phyloP scores from a whole-genome alignment of 345 rosid species.

The Melastoma malabathricum region DNA sequence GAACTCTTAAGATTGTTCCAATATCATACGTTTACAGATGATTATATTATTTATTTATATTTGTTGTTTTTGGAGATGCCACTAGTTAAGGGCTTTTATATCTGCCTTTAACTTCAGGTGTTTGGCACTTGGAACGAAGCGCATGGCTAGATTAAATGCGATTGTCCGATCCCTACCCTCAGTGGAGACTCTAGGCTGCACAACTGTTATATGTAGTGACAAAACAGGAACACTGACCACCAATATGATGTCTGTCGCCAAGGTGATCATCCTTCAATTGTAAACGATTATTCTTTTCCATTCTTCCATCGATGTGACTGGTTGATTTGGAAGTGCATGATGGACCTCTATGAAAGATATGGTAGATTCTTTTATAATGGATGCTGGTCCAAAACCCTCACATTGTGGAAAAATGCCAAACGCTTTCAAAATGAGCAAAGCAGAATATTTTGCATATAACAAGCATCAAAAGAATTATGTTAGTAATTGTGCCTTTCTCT shows the following conservation, averaged over 20 bases:
- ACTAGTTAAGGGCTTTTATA: neutral
- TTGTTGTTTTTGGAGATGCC: neutral
- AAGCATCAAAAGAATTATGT: too few relatives aligned
- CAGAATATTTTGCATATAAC: too few relatives aligned
- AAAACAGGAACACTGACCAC: constrained; percentile 98
- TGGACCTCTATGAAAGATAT: too few relatives aligned
- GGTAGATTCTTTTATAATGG: too few relatives aligned
- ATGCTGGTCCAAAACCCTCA: too few relatives aligned
- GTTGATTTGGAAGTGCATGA: too few relatives aligned
- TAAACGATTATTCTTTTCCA: neutral
- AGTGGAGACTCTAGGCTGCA: constrained; percentile 95
- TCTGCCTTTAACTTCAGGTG: constrained; percentile 35
- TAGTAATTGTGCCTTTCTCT: too few relatives aligned
- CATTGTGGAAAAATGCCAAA: too few relatives aligned
- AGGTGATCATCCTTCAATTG: constrained; percentile 34
- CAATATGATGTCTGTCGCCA: constrained; percentile 96
- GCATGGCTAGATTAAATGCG: constrained; percentile 98
- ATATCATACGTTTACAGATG: too few relatives aligned
- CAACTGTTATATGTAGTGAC: constrained; percentile 97
- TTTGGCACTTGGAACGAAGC: constrained; percentile 98
- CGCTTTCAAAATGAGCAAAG: too few relatives aligned
- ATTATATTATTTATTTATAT: neutral
- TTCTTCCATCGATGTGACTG: neutral
- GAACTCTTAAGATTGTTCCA: too few relatives aligned
- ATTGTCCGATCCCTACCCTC: constrained; percentile 97